phyloP scores from a whole-genome alignment of 192 early-diverging fungal genomes.

The Dissophora globulifera region DNA sequence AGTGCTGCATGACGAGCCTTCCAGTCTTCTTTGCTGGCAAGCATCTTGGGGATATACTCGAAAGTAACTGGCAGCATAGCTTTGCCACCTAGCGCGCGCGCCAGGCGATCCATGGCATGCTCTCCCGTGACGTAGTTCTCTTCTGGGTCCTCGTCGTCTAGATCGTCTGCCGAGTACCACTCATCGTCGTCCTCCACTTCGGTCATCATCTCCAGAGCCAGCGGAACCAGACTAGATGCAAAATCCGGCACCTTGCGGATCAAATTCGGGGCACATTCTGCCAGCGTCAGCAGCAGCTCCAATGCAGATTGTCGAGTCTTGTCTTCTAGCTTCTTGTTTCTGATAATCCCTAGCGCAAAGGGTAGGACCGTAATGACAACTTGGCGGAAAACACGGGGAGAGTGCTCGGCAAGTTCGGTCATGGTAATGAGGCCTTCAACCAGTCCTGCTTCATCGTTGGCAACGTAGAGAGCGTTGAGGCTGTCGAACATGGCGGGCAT shows the following conservation, averaged over 20 bases:
- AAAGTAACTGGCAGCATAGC: slow-evolving; percentile 89
- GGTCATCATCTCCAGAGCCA: slow-evolving; percentile 94
- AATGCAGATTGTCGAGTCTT: slow-evolving; percentile 87
- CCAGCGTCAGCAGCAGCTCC: slow-evolving; percentile 90
- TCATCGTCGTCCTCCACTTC: slow-evolving; percentile 86
- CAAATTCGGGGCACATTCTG: slow-evolving; percentile 87
- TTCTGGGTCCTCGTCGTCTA: slow-evolving; percentile 90
- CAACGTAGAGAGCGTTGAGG: slow-evolving; percentile 60
- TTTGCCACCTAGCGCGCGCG: slow-evolving; percentile 86
- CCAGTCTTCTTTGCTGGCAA: slow-evolving; percentile 82
- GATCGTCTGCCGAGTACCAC: slow-evolving; percentile 89
- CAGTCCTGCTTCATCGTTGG: slow-evolving; percentile 75
- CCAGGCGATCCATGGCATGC: slow-evolving; percentile 94
- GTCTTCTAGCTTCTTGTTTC: slow-evolving; percentile 80
- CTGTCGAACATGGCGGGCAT: slow-evolving; percentile 86
- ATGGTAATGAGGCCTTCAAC: slow-evolving; percentile 74
- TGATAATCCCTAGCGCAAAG: slow-evolving; percentile 80
- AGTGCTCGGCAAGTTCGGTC: slow-evolving; percentile 86
- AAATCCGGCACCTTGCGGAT: slow-evolving; percentile 90
- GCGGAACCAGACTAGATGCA: slow-evolving; percentile 79
- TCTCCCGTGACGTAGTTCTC: slow-evolving; percentile 88
- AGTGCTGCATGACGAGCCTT: slow-evolving; percentile 91
- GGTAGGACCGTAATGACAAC: slow-evolving; percentile 74
- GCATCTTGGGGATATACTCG: slow-evolving; percentile 86
- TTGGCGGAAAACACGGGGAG: slow-evolving; percentile 83